Conservation (phyloP, 345 rosid species). For the Isatis tinctoria region DNA sequence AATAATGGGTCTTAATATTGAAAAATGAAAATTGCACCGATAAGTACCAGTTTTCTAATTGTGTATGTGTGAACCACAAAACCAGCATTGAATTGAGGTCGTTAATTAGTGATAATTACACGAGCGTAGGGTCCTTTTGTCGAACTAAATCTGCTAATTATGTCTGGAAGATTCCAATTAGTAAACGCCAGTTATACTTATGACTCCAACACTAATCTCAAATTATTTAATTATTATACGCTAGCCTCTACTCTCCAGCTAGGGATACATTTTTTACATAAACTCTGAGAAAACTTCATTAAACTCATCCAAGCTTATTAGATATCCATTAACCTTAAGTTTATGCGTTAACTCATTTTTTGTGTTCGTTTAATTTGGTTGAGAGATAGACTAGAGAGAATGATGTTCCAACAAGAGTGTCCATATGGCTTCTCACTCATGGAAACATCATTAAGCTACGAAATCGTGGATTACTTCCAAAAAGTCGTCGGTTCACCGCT, state of each 20-base stretch:
- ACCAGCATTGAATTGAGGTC: slow-evolving; percentile 13
- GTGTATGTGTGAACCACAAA: slow-evolving; percentile 11
- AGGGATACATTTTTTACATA: neutral
- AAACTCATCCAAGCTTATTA: neutral
- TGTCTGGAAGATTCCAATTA: neutral
- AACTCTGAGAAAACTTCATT: neutral
- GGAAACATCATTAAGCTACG: neutral
- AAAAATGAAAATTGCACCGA: neutral
- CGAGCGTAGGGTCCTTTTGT: neutral
- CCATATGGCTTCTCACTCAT: neutral
- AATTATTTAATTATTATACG: neutral
- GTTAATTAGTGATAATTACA: neutral
- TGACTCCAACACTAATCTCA: neutral
- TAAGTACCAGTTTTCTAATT: neutral
- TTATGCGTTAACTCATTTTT: neutral
- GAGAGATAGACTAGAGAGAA: neutral
- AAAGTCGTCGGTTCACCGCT: neutral
- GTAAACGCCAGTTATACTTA: neutral
- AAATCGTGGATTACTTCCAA: slow-evolving; percentile 3
- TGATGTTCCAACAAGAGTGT: slow-evolving; percentile 3
- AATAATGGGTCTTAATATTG: neutral
- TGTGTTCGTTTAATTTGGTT: neutral
- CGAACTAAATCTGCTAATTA: neutral
- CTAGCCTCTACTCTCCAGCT: neutral
- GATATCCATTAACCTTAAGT: neutral